A percentile compares a stretch with the other conserved stretches of the same genome.
Conservation (phyloP, 1,284 basidiomycete genomes). For the Flammula alnicola region DNA sequence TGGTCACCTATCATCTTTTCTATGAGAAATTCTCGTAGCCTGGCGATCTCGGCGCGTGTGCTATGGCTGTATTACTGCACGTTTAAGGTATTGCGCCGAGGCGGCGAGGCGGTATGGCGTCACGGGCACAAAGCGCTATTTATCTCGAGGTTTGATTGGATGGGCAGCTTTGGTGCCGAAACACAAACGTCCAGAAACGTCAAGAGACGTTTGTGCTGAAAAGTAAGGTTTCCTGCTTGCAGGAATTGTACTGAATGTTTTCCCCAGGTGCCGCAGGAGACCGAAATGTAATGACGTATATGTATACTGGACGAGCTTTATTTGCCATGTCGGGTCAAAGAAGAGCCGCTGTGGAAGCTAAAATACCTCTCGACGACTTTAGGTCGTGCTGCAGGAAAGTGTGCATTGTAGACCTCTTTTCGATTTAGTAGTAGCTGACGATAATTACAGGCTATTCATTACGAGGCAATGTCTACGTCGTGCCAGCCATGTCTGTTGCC, state of each 20-base stretch:
- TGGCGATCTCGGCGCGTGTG: too few relatives aligned
- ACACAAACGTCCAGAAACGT: neutral
- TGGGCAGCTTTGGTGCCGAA: neutral
- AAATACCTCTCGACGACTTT: neutral
- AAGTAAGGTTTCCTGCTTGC: neutral
- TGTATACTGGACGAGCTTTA: constrained; percentile 1
- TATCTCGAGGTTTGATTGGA: neutral
- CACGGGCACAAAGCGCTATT: neutral
- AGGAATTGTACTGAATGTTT: neutral
- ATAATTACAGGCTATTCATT: constrained; percentile 5
- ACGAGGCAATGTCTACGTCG: too few relatives aligned
- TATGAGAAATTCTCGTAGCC: too few relatives aligned
- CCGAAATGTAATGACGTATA: neutral
- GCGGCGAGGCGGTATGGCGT: too few relatives aligned
- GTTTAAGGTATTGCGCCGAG: too few relatives aligned
- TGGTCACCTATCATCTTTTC: too few relatives aligned
- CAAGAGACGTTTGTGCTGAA: neutral
- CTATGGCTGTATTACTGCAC: too few relatives aligned
- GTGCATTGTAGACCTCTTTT: too few relatives aligned
- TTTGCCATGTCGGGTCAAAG: neutral
- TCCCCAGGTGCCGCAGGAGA: neutral
- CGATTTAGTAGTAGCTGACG: neutral
- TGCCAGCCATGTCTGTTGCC: too few relatives aligned
- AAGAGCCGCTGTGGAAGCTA: neutral
- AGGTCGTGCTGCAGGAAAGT: too few relatives aligned